Conservation (phyloP, 1,284 basidiomycete genomes). For the Mycosarcoma mackinlayi region DNA sequence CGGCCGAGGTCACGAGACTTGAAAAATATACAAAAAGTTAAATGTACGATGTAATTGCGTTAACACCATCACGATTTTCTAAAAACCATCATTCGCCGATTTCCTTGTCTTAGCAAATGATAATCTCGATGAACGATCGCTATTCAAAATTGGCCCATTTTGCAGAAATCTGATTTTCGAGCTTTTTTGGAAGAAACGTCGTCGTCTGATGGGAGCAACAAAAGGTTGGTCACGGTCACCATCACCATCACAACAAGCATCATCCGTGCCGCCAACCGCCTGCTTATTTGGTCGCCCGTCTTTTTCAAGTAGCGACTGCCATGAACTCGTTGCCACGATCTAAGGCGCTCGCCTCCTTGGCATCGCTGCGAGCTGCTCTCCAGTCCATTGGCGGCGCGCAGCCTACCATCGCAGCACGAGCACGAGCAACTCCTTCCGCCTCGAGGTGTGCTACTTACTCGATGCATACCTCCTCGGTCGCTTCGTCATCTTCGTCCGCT, state of each 20-base stretch:
- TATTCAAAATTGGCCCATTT: background rate
- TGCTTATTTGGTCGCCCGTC: no score
- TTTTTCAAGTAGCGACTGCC: no score
- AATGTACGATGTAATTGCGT: no score
- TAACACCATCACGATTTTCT: no score
- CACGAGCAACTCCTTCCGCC: constrained; percentile 15
- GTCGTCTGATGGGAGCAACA: no score
- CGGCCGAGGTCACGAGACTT: constrained; percentile 35
- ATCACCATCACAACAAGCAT: no score
- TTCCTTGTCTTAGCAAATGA: no score
- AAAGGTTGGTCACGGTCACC: no score
- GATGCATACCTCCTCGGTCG: constrained; percentile 19
- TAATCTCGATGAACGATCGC: background rate
- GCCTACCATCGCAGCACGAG: constrained; percentile 14
- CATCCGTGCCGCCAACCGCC: no score
- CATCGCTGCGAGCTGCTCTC: constrained; percentile 31
- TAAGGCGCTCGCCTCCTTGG: constrained; percentile 28
- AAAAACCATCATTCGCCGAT: no score
- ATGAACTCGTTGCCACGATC: constrained; percentile 28
- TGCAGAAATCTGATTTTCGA: no score
- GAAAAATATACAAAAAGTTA: no score
- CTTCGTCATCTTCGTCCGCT: constrained; percentile 9
- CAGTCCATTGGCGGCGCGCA: constrained; percentile 27
- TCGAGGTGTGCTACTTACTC: constrained; percentile 20
- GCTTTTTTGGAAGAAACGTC: constrained; percentile 16